Percentiles rank a stretch among this genome's conserved stretches.
These are phyloP conservation scores for Cyclotella kingstonii DNA, from an alignment of 108 stramenopile species.

Conservation along the genomic window DNA sequence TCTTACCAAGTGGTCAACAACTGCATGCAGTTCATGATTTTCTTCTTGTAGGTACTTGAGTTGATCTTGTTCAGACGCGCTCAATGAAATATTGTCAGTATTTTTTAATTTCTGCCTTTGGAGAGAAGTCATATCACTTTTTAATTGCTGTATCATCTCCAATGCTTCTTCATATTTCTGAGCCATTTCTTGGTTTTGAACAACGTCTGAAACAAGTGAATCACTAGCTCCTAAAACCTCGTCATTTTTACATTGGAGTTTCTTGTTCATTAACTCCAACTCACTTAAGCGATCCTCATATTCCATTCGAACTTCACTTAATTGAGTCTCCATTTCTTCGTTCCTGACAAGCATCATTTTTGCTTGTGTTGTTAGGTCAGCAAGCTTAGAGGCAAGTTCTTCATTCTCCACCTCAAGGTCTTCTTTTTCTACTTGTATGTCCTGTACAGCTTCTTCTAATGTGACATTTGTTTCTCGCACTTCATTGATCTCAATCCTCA, in stretches of 20 bases:
- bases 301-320: conserved; percentile 20
- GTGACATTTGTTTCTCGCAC: conserved; percentile 10
- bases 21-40: conserved; percentile 13
- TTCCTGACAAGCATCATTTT: conserved; percentile 36
- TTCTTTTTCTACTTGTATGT: conserved; percentile 15
- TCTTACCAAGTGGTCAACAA: conserved; percentile 14
- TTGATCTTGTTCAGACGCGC: not conserved
- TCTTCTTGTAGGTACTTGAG: conserved; percentile 8
- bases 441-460: conserved; percentile 27
- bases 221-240: not conserved
- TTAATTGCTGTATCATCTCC: conserved; percentile 10
- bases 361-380: conserved; percentile 36
- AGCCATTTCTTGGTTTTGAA: no score
- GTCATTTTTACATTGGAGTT: conserved; percentile 4
- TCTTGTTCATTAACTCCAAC: conserved; percentile 5
- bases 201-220: no score
- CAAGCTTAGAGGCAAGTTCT: conserved; percentile 6
- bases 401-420: conserved; percentile 33
- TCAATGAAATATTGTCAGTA: not conserved
- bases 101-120: not conserved
- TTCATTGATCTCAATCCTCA: conserved; percentile 9
- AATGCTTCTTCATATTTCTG: conserved; percentile 9
- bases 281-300: conserved; percentile 29
- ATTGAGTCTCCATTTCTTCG: conserved; percentile 29
- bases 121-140: not conserved